Evolutionary conservation across 1,284 basidiomycete species (phyloP), one percentile per base, ranked within the genome.

Genomic region (Puccinia hordei): DNA sequence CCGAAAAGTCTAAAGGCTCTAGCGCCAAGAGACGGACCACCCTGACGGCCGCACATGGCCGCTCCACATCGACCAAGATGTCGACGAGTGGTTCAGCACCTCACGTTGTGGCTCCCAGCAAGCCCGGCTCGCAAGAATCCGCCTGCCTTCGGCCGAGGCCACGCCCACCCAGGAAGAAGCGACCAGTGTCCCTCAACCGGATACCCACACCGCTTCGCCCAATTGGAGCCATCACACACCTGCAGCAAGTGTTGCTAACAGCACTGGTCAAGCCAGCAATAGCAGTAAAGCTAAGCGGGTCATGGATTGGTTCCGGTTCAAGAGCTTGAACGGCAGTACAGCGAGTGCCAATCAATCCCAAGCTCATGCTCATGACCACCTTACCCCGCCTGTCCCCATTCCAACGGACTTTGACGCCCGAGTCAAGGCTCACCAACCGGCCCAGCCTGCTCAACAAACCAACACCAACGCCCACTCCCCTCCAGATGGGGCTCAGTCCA

Each of bases 291-390:
- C 89, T 35, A 89, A 89, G 85, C 87, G 88, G 75, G 89, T 90
- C 81, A 90, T 90, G 89, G 89, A 89, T 83, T 90, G 89, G 89
- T 90, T 90, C 87, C 84, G 89, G 46, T 87, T 88, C 81, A 88
- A 88, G 84, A 88, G 87, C 44, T 84, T 88, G 35, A 77, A 79
- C 38, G 66, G 51, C n/a, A 79, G 76, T 41, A 71, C 65, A 1
- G 35, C 53, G 13, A 69, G 65, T 49, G 35, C 76, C 15, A 33
- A 79, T 51, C 38, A 44, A 15, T 17, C 76, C 8, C 74, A 51
- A 19, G 38, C 59, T 8, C 61, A 68, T 44, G 51, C 6, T 12
- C 24, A 53, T 27, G 74, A 77, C 5, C 30, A 44, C 41, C 30
- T 79, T 15, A 57, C 69, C 12, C 76, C 76, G 10, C 76, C 66